These are phyloP conservation scores for Irpex sp. DNA, from an alignment of 1,284 basidiomycete species.

Conservation along the genomic window DNA sequence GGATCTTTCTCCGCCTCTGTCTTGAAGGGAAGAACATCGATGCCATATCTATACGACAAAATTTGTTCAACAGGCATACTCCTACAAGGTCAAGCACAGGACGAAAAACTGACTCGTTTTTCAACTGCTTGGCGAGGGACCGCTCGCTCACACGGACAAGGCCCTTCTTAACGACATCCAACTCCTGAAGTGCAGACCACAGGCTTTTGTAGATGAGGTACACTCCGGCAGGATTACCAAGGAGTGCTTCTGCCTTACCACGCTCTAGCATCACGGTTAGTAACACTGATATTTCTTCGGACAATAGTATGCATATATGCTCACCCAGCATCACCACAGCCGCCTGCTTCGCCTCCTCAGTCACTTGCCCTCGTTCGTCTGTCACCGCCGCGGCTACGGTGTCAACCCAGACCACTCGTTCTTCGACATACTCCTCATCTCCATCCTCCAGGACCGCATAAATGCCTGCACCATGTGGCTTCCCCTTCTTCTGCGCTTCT, in stretches of 20 bases:
- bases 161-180: not conserved
- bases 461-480: not conserved
- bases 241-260: not conserved
- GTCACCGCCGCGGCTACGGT: not conserved
- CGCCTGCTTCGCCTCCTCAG: not conserved
- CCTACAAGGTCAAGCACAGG: not conserved
- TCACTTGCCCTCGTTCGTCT: not conserved
- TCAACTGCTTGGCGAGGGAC: not conserved
- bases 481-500: not conserved
- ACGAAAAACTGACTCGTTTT: not conserved
- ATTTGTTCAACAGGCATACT: not conserved
- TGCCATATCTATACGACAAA: not conserved
- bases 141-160: not conserved
- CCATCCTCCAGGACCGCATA: not conserved
- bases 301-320: not conserved
- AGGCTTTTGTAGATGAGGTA: not conserved
- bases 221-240: not conserved
- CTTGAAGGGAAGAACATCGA: not conserved
- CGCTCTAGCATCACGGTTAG: not conserved
- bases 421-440: not conserved
- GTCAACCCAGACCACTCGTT: not conserved
- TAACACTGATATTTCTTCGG: too few relatives aligned
- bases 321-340: not conserved
- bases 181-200: not conserved
- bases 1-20: not conserved